Conservation (phyloP, 78 protist genomes). For the Emiliania huxleyi region DNA sequence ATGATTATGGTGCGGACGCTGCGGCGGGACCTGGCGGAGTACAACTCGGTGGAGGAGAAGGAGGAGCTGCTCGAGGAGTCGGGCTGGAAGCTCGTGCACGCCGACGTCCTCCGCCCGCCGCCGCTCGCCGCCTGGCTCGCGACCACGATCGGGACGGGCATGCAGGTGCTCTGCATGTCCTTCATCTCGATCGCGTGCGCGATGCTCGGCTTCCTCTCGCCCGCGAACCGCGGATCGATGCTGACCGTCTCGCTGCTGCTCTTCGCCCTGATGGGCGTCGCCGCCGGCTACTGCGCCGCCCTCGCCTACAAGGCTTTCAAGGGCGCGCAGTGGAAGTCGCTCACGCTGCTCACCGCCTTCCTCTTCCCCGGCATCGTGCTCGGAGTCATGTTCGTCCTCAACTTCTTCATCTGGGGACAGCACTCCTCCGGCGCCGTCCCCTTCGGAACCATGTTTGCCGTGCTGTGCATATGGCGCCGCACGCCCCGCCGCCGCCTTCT, state of each 20-base stretch:
- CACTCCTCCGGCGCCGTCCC: constrained; percentile 65
- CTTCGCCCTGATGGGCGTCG: constrained; percentile 83
- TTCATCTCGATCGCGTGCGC: constrained; percentile 67
- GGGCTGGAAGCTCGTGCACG: constrained; percentile 98
- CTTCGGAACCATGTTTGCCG: constrained; percentile 59
- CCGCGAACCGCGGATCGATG: constrained; percentile 91
- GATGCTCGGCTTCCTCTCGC: constrained; percentile 93
- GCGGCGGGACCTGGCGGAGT: constrained; percentile 9
- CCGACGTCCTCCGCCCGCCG: constrained; percentile 97
- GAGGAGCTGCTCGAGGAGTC: constrained; percentile 76
- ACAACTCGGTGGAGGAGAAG: constrained; percentile 44
- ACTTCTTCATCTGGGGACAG: constrained; percentile 61
- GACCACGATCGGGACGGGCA: constrained; percentile 10
- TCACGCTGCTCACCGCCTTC: constrained; percentile 67
- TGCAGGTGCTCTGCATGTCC: constrained; percentile 36
- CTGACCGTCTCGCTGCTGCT: constrained; percentile 78
- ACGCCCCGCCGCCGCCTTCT: no score
- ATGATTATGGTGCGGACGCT: constrained; percentile 55
- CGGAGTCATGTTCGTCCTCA: constrained; percentile 61
- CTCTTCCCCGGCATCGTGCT: constrained; percentile 74
- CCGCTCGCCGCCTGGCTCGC: constrained; percentile 69
- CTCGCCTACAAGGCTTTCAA: constrained; percentile 77
- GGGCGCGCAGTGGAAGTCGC: constrained; percentile 82
- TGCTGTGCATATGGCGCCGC: constrained; percentile 88
- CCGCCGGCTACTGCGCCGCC: constrained; percentile 40